Percentiles rank a stretch among this genome's conserved stretches.
These are phyloP conservation scores for Didymella exigua DNA, from an alignment of 2,329 filamentous ascomycete species.

Conservation along the genomic window DNA sequence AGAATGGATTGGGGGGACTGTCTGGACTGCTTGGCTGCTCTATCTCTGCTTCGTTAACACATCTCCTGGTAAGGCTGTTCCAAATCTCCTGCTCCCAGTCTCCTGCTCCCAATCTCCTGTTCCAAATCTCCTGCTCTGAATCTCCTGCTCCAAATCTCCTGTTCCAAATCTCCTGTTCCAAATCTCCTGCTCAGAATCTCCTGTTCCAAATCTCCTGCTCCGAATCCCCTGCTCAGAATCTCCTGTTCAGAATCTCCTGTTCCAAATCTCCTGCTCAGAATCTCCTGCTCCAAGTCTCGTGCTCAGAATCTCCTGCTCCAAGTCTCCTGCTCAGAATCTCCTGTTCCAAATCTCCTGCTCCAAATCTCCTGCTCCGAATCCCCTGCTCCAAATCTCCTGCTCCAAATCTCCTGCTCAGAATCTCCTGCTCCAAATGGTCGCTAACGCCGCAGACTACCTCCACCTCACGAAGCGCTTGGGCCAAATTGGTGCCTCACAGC, in stretches of 20 bases:
- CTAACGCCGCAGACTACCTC: constrained; percentile 59
- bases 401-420: not conserved
- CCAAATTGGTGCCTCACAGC: constrained; percentile 63
- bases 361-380: not conserved
- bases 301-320: not conserved
- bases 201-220: not conserved
- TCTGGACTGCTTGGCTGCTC: constrained; percentile 61
- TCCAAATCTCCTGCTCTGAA: not conserved
- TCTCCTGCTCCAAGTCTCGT: not conserved
- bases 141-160: too few species aligned
- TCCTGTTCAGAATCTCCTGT: not conserved
- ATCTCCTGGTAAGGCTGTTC: constrained; percentile 33
- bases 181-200: constrained; percentile 46
- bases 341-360: too few species aligned
- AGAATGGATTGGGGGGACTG: constrained; percentile 55
- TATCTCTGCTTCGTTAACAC: constrained; percentile 58
- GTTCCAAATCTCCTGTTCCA: constrained; percentile 27
- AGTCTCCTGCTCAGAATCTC: not conserved
- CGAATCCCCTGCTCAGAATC: too few species aligned
- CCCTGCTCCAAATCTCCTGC: too few species aligned
- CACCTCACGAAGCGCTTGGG: constrained; percentile 68
- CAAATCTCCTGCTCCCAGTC: not conserved
- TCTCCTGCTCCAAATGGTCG: not conserved
- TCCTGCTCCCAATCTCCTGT: too few species aligned
- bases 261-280: constrained; percentile 49